phyloP scores from a whole-genome alignment of 306 rosid genomes.

The Hylodesmum podocarpum region DNA sequence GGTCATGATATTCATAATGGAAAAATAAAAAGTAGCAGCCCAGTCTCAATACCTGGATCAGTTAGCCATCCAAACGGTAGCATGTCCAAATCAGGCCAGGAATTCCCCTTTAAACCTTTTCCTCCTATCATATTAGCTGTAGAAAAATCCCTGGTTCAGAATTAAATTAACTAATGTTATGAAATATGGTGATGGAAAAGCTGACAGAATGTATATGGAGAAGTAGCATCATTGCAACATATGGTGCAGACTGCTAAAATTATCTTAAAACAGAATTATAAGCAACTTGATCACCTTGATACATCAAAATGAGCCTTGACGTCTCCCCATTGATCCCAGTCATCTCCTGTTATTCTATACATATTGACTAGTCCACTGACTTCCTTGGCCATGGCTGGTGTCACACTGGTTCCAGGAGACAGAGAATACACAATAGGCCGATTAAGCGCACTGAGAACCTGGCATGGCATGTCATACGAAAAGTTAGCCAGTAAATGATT shows the following conservation, averaged over 20 bases:
- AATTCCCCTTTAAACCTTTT: conserved; percentile 71
- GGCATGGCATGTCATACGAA: conserved; percentile 18
- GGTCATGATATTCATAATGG: conserved; percentile 12
- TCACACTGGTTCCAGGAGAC: conserved; percentile 85
- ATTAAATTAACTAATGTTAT: conserved; percentile 14
- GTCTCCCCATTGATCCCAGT: conserved; percentile 86
- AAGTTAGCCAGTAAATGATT: conserved; percentile 5
- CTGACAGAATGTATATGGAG: conserved; percentile 23
- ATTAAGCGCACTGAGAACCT: conserved; percentile 69
- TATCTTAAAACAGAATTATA: conserved; percentile 7
- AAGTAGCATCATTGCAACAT: conserved; percentile 6
- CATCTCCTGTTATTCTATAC: conserved; percentile 96
- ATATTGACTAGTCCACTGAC: conserved; percentile 75
- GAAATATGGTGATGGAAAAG: not conserved
- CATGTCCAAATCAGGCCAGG: conserved; percentile 99
- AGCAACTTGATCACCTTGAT: conserved; percentile 55
- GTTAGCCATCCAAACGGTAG: conserved; percentile 96
- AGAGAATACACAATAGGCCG: conserved; percentile 75
- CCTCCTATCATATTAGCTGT: conserved; percentile 75
- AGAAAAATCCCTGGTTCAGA: conserved; percentile 66
- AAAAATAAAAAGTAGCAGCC: not conserved
- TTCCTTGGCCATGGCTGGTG: conserved; percentile 76
- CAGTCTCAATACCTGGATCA: conserved; percentile 56
- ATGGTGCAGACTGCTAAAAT: conserved; percentile 2
- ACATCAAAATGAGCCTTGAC: conserved; percentile 72